Evolutionary conservation across 306 rosid genomes (phyloP).

Genomic region (Lotus japonicus): DNA sequence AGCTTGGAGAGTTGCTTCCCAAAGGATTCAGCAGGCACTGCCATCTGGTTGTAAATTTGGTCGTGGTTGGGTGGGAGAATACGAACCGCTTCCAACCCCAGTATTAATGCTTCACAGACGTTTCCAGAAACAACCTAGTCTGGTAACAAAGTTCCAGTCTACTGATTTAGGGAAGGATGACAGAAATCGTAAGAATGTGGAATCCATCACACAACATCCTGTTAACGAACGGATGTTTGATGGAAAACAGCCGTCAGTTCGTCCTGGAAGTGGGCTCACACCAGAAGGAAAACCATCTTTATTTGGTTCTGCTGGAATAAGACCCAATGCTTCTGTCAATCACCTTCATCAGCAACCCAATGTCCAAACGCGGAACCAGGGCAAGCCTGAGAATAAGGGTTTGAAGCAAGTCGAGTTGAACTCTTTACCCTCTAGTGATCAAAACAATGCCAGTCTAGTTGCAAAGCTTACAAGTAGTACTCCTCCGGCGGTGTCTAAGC

Average conservation of each 20-base stretch:
- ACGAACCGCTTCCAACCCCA: conserved; percentile 95
- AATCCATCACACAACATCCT: conserved; percentile 36
- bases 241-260: conserved; percentile 35
- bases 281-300: conserved; percentile 49
- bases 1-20: conserved; percentile 93
- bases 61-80: conserved; percentile 98
- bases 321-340: conserved; percentile 34
- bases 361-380: conserved; percentile 37
- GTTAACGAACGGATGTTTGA: conserved; percentile 35
- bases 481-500: conserved; percentile 44
- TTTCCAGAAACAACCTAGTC: conserved; percentile 46
- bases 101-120: conserved; percentile 59
- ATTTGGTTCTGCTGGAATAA: conserved; percentile 45
- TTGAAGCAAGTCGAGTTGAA: conserved; percentile 71
- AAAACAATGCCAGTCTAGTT: conserved; percentile 42
- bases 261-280: conserved; percentile 37
- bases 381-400: conserved; percentile 51
- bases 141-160: conserved; percentile 33
- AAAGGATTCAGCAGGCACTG: conserved; percentile 77
- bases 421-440: conserved; percentile 50
- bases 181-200: conserved; percentile 35
- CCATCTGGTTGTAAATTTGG: conserved; percentile 87
- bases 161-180: conserved; percentile 37
- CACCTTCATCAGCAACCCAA: conserved; percentile 40
- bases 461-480: conserved; percentile 50